A percentile compares a stretch with the other conserved stretches of the same genome.
phyloP scores from a whole-genome alignment of 1,284 basidiomycete species.

The Apiotrichum mycotoxinovorans region DNA sequence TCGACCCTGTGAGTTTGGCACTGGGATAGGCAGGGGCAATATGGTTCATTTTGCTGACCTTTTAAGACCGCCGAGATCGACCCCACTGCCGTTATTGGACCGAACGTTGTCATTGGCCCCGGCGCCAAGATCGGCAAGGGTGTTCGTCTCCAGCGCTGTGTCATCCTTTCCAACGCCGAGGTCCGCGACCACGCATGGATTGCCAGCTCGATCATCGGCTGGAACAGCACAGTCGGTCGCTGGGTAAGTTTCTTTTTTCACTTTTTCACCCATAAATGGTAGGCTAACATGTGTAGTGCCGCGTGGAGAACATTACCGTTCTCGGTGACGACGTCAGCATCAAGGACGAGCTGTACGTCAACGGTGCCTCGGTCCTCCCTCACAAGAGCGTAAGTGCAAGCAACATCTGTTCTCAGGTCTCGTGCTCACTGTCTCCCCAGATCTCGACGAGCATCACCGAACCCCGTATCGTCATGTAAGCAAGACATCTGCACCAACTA shows the following conservation, averaged over 20 bases:
- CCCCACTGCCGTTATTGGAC: conserved; percentile 54
- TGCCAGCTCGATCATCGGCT: conserved; percentile 55
- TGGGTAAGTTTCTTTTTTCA: conserved; percentile 43
- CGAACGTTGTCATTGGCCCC: conserved; percentile 56
- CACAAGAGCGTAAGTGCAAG: conserved; percentile 53
- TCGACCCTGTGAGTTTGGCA: conserved; percentile 48
- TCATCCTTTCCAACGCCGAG: conserved; percentile 53
- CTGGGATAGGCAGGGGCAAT: conserved; percentile 1
- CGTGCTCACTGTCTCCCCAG: conserved; percentile 21
- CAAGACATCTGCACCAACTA: not conserved
- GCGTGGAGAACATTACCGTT: conserved; percentile 55
- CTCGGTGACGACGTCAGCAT: conserved; percentile 56
- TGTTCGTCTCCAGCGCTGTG: conserved; percentile 55
- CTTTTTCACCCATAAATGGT: not conserved
- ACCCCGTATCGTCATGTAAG: conserved; percentile 52
- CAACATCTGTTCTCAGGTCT: not conserved
- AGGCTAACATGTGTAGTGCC: conserved; percentile 33
- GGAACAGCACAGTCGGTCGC: conserved; percentile 56
- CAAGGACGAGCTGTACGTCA: conserved; percentile 56
- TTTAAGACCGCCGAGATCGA: conserved; percentile 52
- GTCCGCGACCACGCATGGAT: conserved; percentile 56
- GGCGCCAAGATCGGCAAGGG: conserved; percentile 54
- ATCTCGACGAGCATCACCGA: conserved; percentile 52
- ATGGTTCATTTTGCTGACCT: conserved; percentile 13
- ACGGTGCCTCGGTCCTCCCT: conserved; percentile 54